Evolutionary conservation across 2,329 filamentous ascomycete species (phyloP).

Genomic region (Trichoderma lentiforme): DNA sequence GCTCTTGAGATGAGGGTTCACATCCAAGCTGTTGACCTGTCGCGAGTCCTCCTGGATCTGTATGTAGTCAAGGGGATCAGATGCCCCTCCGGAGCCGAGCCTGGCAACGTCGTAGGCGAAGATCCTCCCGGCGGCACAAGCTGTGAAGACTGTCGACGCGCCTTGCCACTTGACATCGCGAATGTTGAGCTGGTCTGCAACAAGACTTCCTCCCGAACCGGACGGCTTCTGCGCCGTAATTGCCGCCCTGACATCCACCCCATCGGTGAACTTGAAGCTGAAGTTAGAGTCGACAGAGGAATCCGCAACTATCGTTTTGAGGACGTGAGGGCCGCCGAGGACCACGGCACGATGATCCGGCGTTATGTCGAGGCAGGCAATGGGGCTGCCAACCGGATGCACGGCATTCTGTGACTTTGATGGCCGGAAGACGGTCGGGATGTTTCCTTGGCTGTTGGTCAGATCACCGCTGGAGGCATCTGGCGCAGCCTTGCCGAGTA

Average conservation of each 20-base stretch:
- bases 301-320: slow-evolving; percentile 58
- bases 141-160: slow-evolving; percentile 57
- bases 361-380: slow-evolving; percentile 57
- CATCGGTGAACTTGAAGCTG: slow-evolving; percentile 49
- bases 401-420: slow-evolving; percentile 54
- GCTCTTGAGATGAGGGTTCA: slow-evolving; percentile 57
- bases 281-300: slow-evolving; percentile 34
- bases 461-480: slow-evolving; percentile 47
- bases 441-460: slow-evolving; percentile 41
- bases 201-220: slow-evolving; percentile 38
- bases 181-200: slow-evolving; percentile 59
- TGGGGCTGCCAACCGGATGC: slow-evolving; percentile 50
- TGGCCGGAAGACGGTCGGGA: slow-evolving; percentile 45
- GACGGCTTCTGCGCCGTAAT: slow-evolving; percentile 50
- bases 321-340: slow-evolving; percentile 56
- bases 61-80: slow-evolving; percentile 51
- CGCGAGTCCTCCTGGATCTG: slow-evolving; percentile 60
- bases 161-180: slow-evolving; percentile 59
- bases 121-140: slow-evolving; percentile 62
- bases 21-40: slow-evolving; percentile 61
- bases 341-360: slow-evolving; percentile 55
- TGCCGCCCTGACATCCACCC: slow-evolving; percentile 54
- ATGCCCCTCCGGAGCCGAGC: slow-evolving; percentile 41
- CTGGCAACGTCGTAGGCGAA: slow-evolving; percentile 60
- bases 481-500: slow-evolving; percentile 52